Evolutionary conservation across 768 basidiomycete genomes (phyloP), one percentile per base, ranked within the genome.

Genomic region (Lactarius tabidus): DNA sequence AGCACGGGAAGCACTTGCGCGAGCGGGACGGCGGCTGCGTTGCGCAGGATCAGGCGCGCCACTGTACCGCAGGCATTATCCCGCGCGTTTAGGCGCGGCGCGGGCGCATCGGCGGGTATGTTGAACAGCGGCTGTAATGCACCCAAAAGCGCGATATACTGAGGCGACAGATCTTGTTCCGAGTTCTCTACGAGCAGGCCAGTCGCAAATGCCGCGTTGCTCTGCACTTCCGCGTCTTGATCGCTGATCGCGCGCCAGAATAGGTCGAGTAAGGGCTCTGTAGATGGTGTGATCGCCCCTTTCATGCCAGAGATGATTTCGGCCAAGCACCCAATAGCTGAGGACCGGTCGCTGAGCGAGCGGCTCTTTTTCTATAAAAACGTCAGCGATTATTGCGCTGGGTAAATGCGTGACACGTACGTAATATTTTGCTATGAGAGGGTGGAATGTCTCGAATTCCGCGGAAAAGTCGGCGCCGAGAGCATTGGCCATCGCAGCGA

Each of bases 51-150:
- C 74, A 98, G 82, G 18, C 97, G 88, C 6, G 87, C 86, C 59
- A 98, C 91, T 29, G 95, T 92, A 52, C 97, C 97, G 9, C 89
- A 85, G n/a, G 97, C 97, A 75, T 99, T 99, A 77, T 99, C 97
- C 67, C 89, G 89, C 23, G 95, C 95, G 74, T 95, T 95, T 67
- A 93, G 76, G 52, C 80, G 80, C 8, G 90, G 77, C 7, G 84
- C 72, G n/a, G 87, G 79, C 7, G 91, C 80, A 64, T 88, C 84
- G 0, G 85, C 76, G 9, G 84, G 71, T 39, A 90, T 81, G 52
- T 81, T 75, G 76, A 99, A 98, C 61, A 96, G 80, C 17, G 91
- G 91, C 31, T 85, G 90, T 54, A 98, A 85, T 1, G 87, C 87
- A 39, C 78, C 78, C 57, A 98, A 90, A 51, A 98, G 80, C 65